These are phyloP conservation scores for Cryptosporidium bovis DNA, from an alignment of 169 alveolate species.

Conservation along the genomic window DNA sequence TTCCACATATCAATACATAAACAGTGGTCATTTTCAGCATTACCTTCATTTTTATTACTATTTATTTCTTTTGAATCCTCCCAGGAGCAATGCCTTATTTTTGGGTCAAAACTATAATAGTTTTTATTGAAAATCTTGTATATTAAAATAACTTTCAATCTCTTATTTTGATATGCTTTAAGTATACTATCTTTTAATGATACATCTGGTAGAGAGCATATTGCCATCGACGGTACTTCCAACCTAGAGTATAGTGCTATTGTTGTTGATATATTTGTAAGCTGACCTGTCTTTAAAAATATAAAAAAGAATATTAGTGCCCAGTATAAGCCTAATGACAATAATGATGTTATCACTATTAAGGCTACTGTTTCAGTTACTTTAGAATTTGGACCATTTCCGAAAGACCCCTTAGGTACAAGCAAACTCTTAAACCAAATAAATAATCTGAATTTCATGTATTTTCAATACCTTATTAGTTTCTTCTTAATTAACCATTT, in stretches of 20 bases:
- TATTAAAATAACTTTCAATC: conserved; percentile 46
- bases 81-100: conserved; percentile 53
- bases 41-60: neutral
- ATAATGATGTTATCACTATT: conserved; percentile 19
- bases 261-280: conserved; percentile 53
- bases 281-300: conserved; percentile 61
- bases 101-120: conserved; percentile 28
- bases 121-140: conserved; percentile 20
- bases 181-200: conserved; percentile 32
- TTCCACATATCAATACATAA: conserved; percentile 74
- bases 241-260: conserved; percentile 54
- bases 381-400: conserved; percentile 57
- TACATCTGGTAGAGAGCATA: conserved; percentile 63
- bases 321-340: conserved; percentile 52
- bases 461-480: neutral
- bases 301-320: conserved; percentile 56
- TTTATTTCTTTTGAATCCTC: conserved; percentile 2
- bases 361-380: conserved; percentile 60
- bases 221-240: conserved; percentile 65
- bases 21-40: conserved; percentile 14
- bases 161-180: conserved; percentile 31
- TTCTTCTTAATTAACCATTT: neutral
- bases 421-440: conserved; percentile 21
- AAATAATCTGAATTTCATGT: conserved; percentile 7
- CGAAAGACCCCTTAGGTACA: conserved; percentile 68